Evolutionary conservation across 768 basidiomycete genomes (phyloP).

Genomic region (Gloeopeniophorella convolvens): DNA sequence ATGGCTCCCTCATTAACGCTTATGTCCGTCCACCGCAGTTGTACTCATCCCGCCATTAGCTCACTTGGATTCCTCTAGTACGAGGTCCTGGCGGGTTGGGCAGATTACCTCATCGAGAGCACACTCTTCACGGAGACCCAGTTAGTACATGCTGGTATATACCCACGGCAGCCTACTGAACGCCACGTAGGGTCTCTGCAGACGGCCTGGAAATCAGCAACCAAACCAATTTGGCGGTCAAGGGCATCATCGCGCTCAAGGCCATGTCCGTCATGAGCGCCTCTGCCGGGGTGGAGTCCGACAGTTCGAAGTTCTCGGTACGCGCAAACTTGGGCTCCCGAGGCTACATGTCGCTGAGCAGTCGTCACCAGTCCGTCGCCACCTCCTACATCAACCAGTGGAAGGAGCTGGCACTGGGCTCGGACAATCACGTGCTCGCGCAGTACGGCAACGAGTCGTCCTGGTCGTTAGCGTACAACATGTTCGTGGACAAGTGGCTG

Average conservation of each 20-base stretch:
- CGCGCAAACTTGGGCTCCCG: neutral
- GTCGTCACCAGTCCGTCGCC: neutral
- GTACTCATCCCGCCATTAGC: neutral
- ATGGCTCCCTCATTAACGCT: neutral
- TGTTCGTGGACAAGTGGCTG: conserved; percentile 18
- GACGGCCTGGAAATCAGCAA: neutral
- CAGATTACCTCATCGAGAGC: conserved; percentile 2
- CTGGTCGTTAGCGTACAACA: conserved; percentile 17
- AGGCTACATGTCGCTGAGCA: neutral
- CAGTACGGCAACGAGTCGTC: conserved; percentile 8
- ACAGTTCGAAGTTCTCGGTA: neutral
- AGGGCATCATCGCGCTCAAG: conserved; percentile 18
- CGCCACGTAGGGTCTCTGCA: neutral
- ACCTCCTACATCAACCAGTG: conserved; percentile 2
- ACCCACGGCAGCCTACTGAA: neutral
- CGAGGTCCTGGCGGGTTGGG: conserved; percentile 7
- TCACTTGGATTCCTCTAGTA: neutral
- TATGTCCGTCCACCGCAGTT: neutral
- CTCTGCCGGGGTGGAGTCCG: neutral
- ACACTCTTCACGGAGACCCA: conserved; percentile 5
- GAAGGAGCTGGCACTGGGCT: conserved; percentile 5
- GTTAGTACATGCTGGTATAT: neutral
- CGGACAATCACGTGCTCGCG: conserved; percentile 10
- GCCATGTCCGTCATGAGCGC: conserved; percentile 14
- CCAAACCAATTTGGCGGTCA: conserved; percentile 18